Base-by-base conservation (phyloP, 768 basidiomycete genomes). In the Daedaleopsis sinensis region DNA sequence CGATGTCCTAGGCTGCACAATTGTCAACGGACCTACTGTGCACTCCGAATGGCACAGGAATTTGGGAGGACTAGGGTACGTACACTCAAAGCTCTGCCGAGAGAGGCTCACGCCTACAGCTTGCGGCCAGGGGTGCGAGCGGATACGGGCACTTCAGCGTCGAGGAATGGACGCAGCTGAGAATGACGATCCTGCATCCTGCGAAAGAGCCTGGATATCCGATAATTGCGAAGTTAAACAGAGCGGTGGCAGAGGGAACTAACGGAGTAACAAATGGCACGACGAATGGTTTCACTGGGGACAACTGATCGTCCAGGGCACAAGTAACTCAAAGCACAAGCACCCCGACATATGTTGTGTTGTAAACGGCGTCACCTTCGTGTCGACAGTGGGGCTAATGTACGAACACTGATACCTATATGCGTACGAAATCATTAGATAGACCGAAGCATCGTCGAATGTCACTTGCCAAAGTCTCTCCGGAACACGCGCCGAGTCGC, bases 91-190 rank as follows among this genome's bases (percentile, higher is more conserved):
- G 13, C 8, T 24, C 19, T 49, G 13, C 4, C 46, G n/a, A 27
- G 13, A 5, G 9, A 49, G 6, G 39, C 39, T 42, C 11, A 49
- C 7, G 23, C 47, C 38, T 37, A 53, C 54, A 49, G 32, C 2
- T 10, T 13, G 47, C 2, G 15, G 13, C 16, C 52, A 74, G 73
- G 0, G 73, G 72, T 0, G 63, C 69, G 11, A 72, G 70, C n/a
- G 84, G 82, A 0, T 86, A 84, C 63, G 84, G 83, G 2, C 72
- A 80, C 24, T 85, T 84, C 64, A 78, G 80, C 49, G 71, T 86
- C 18, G 79, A 83, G 5, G 72, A 79, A 56, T 84, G 82, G 63
- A 84, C 82, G 3, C 77, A 83, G 59, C 75, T 73, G 57, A 71
- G 82, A 32, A 72, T 79, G 12, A 72, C 79, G 42, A 74, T 80